These are phyloP conservation scores for Fusarium redolens DNA, from an alignment of 2,329 filamentous ascomycete species.

Conservation along the genomic window DNA sequence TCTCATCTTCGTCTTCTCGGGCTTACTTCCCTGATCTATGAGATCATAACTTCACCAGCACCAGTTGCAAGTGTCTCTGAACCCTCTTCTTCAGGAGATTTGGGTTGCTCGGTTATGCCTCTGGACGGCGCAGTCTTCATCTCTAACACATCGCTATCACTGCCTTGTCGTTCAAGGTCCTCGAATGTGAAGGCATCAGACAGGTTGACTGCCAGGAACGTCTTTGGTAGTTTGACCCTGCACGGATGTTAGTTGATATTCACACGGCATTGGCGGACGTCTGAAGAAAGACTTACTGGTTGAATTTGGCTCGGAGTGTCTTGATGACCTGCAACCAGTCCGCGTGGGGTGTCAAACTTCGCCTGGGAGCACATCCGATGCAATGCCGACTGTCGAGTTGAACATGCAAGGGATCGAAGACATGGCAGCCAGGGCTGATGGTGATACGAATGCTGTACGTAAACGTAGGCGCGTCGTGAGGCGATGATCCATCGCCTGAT, in stretches of 20 bases:
- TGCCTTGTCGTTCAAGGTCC: constrained; percentile 63
- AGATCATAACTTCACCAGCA: constrained; percentile 39
- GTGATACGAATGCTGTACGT: constrained; percentile 97
- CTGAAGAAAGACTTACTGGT: constrained; percentile 72
- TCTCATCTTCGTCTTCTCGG: not conserved
- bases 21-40: constrained; percentile 26
- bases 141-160: constrained; percentile 61
- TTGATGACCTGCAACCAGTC: constrained; percentile 99
- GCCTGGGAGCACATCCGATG: constrained; percentile 91
- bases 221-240: constrained; percentile 74
- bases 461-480: constrained; percentile 74
- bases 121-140: constrained; percentile 55
- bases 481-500: constrained; percentile 50
- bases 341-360: constrained; percentile 88
- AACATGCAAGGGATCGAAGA: constrained; percentile 95
- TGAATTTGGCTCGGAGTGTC: constrained; percentile 92
- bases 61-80: constrained; percentile 32
- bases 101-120: constrained; percentile 39
- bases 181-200: constrained; percentile 72
- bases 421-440: constrained; percentile 94
- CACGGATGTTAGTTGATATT: constrained; percentile 32
- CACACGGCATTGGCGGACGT: constrained; percentile 1
- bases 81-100: constrained; percentile 17
- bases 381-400: constrained; percentile 96
- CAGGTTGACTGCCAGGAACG: constrained; percentile 72